Conservation (phyloP, 805 yeast genomes). For the Saccharomycopsis javanensis region DNA sequence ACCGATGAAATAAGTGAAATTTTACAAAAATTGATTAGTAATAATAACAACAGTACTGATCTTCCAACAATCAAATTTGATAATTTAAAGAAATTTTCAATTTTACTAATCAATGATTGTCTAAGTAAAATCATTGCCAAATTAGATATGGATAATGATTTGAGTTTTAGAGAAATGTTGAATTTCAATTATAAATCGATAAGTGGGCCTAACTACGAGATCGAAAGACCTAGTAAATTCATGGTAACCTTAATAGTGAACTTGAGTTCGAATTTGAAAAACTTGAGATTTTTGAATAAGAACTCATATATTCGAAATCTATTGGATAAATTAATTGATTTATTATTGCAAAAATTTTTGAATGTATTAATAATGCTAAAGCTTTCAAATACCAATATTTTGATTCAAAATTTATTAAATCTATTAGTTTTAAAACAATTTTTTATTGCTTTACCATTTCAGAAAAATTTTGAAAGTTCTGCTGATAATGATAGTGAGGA, state of each 20-base stretch:
- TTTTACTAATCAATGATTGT: slow-evolving; percentile 47
- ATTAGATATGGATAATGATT: slow-evolving; percentile 49
- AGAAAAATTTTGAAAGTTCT: slow-evolving; percentile 18
- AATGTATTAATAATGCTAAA: slow-evolving; percentile 48
- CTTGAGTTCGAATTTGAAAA: slow-evolving; percentile 33
- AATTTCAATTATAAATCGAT: slow-evolving; percentile 65
- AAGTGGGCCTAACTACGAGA: slow-evolving; percentile 48
- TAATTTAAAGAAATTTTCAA: slow-evolving; percentile 44
- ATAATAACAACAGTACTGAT: slow-evolving; percentile 17
- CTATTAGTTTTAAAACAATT: slow-evolving; percentile 48
- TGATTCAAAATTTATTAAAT: slow-evolving; percentile 78
- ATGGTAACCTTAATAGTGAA: slow-evolving; percentile 46
- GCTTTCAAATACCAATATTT: slow-evolving; percentile 45
- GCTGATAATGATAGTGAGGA: neutral
- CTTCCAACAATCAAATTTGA: slow-evolving; percentile 26
- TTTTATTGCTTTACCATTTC: slow-evolving; percentile 21
- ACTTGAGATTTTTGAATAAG: slow-evolving; percentile 52
- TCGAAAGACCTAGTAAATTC: slow-evolving; percentile 46
- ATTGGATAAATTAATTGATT: slow-evolving; percentile 67
- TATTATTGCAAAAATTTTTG: slow-evolving; percentile 45
- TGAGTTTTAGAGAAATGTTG: slow-evolving; percentile 76
- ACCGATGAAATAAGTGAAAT: slow-evolving; percentile 62
- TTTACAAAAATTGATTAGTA: slow-evolving; percentile 23
- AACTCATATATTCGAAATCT: slow-evolving; percentile 64
- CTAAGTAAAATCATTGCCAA: slow-evolving; percentile 47